These are phyloP conservation scores for Bipolaris victoriae DNA, from an alignment of 2,329 filamentous ascomycete genomes.

Conservation along the genomic window DNA sequence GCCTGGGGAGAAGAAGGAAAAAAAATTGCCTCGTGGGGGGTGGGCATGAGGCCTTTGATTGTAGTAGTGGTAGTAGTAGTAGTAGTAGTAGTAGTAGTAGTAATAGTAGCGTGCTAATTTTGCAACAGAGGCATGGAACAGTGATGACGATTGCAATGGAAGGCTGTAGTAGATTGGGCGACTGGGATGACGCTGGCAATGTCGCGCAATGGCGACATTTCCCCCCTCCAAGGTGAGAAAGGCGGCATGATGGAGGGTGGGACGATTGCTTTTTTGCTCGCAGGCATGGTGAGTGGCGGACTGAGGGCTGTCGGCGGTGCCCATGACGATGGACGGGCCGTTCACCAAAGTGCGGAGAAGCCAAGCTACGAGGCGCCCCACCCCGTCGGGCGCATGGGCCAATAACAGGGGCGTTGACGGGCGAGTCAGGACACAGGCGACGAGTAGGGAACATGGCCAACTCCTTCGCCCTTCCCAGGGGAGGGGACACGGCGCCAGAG, in stretches of 20 bases:
- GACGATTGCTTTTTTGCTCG: slow-evolving; percentile 25
- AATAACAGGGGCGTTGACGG: not conserved
- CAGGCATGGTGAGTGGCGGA: slow-evolving; percentile 7
- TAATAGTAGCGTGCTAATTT: not conserved
- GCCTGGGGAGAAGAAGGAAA: slow-evolving; percentile 1
- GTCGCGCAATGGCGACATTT: slow-evolving; percentile 30
- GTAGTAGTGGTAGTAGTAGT: not conserved
- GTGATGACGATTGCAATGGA: slow-evolving; percentile 1
- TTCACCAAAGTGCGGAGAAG: slow-evolving; percentile 30
- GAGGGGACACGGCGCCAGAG: slow-evolving; percentile 24
- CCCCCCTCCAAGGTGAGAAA: slow-evolving; percentile 12
- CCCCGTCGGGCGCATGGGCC: slow-evolving; percentile 1
- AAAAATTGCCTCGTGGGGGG: slow-evolving; percentile 3
- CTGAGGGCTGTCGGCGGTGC: slow-evolving; percentile 12
- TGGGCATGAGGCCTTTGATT: not conserved
- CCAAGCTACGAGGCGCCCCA: slow-evolving; percentile 10
- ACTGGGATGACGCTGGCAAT: slow-evolving; percentile 4
- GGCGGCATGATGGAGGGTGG: slow-evolving; percentile 31
- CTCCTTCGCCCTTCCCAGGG: slow-evolving; percentile 9
- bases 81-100: not conserved
- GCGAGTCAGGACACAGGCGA: slow-evolving; percentile 5
- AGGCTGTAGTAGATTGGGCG: not conserved
- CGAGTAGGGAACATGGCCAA: slow-evolving; percentile 19
- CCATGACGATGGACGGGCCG: slow-evolving; percentile 29
- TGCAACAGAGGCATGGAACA: not conserved